Conservation (phyloP, 805 yeast species). For the Candida caryicola region DNA sequence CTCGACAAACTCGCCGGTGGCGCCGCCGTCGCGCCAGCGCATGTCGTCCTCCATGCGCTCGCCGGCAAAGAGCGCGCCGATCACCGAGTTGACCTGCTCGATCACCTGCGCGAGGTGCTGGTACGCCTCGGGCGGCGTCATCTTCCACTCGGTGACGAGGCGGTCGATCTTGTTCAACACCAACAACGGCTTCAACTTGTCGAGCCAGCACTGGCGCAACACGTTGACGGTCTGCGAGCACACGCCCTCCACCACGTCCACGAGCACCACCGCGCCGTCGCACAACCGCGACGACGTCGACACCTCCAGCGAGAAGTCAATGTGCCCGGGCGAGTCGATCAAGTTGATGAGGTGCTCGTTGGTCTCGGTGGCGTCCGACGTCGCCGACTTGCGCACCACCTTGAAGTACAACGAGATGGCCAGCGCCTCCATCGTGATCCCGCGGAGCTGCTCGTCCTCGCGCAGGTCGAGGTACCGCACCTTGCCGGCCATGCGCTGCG, state of each 20-base stretch:
- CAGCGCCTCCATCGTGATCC: constrained; percentile 96
- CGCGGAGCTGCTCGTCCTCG: constrained; percentile 93
- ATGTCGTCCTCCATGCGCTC: constrained; percentile 88
- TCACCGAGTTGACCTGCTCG: constrained; percentile 92
- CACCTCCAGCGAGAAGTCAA: constrained; percentile 94
- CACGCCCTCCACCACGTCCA: constrained; percentile 97
- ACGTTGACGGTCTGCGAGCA: constrained; percentile 97
- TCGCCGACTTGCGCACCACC: constrained; percentile 46
- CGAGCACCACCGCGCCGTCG: constrained; percentile 94
- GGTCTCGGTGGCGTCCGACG: constrained; percentile 34
- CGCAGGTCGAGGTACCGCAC: constrained; percentile 89
- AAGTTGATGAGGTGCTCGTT: constrained; percentile 84
- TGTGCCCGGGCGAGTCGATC: constrained; percentile 99
- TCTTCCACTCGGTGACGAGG: constrained; percentile 72
- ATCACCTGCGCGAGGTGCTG: constrained; percentile 71
- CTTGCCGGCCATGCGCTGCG: constrained; percentile 93
- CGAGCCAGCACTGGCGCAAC: constrained; percentile 92
- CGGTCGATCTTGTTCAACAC: constrained; percentile 92
- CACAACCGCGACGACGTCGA: constrained; percentile 93
- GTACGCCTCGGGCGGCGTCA: constrained; percentile 84
- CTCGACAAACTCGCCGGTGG: constrained; percentile 59
- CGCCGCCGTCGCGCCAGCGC: constrained; percentile 66
- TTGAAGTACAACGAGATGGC: constrained; percentile 92
- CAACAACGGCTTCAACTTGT: constrained; percentile 79
- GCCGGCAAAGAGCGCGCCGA: constrained; percentile 90